A percentile compares a stretch with the other conserved stretches of the same genome.
phyloP scores from a whole-genome alignment of 2,329 filamentous ascomycete species.

The Ascochyta koolunga region DNA sequence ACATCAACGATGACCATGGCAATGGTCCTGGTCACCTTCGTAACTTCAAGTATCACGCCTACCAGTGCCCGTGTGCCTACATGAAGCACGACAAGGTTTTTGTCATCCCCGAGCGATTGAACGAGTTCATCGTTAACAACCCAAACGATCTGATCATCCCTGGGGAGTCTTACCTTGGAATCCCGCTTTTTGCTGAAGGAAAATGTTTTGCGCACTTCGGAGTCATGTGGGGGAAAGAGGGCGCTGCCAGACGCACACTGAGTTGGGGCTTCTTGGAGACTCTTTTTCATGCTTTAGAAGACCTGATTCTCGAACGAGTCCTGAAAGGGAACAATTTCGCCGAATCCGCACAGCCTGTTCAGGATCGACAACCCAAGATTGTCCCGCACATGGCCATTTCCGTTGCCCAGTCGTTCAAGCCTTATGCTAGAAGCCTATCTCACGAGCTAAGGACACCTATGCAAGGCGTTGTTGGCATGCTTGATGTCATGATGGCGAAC shows the following conservation, averaged over 20 bases:
- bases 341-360: constrained; percentile 30
- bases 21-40: constrained; percentile 57
- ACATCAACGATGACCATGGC: constrained; percentile 66
- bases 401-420: constrained; percentile 69
- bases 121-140: constrained; percentile 64
- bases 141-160: constrained; percentile 66
- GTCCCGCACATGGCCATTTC: constrained; percentile 63
- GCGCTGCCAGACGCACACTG: constrained; percentile 60
- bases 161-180: constrained; percentile 69
- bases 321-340: constrained; percentile 58
- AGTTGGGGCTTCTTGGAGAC: constrained; percentile 72
- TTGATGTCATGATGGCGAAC: constrained; percentile 77
- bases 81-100: constrained; percentile 77
- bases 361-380: constrained; percentile 47
- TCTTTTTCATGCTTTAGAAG: constrained; percentile 71
- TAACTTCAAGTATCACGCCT: constrained; percentile 69
- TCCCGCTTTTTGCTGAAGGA: constrained; percentile 68
- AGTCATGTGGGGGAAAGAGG: constrained; percentile 72
- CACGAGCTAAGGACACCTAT: constrained; percentile 76
- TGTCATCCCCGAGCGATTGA: constrained; percentile 67
- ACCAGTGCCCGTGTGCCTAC: constrained; percentile 68
- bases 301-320: constrained; percentile 66
- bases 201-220: constrained; percentile 74
- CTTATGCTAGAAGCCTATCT: constrained; percentile 73
- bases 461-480: constrained; percentile 77